These are phyloP conservation scores for Musa balbisiana DNA, from an alignment of 202 grass and related monocot genomes.

Conservation along the genomic window DNA sequence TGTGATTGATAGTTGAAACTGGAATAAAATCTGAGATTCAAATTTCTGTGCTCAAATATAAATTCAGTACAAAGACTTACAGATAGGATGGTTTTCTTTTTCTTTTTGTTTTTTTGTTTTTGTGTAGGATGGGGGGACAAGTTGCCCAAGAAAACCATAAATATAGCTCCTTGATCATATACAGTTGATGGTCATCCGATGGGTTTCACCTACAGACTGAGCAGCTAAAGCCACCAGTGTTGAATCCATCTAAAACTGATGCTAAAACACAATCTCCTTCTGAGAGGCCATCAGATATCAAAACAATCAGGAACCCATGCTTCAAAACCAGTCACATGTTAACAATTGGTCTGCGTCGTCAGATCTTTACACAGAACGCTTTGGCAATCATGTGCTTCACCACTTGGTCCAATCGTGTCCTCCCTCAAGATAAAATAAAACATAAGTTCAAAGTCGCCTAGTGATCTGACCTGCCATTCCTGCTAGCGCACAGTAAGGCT, in stretches of 20 bases:
- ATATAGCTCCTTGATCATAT: neutral
- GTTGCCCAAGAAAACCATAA: neutral
- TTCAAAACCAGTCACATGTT: neutral
- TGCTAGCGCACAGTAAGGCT: constrained; percentile 41
- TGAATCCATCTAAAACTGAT: neutral
- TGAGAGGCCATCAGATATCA: neutral
- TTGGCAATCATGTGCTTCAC: too few relatives aligned
- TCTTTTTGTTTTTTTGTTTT: too few relatives aligned
- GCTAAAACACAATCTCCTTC: neutral
- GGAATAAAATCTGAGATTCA: too few relatives aligned
- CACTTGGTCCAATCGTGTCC: neutral
- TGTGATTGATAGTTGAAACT: too few relatives aligned
- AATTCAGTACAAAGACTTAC: too few relatives aligned
- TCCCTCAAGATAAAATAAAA: too few relatives aligned
- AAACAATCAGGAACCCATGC: neutral
- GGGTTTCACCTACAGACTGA: neutral
- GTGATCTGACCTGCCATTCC: constrained; percentile 50
- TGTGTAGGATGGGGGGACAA: too few relatives aligned
- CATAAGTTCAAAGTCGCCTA: constrained; percentile 4
- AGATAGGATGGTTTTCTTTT: too few relatives aligned
- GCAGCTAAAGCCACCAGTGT: neutral
- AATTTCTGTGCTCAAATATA: too few relatives aligned
- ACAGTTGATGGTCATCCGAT: constrained; percentile 5
- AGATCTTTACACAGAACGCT: too few relatives aligned
- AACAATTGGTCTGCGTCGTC: too few relatives aligned